phyloP scores from a whole-genome alignment of 2,329 filamentous ascomycete species.

The Beauveria sp. region DNA sequence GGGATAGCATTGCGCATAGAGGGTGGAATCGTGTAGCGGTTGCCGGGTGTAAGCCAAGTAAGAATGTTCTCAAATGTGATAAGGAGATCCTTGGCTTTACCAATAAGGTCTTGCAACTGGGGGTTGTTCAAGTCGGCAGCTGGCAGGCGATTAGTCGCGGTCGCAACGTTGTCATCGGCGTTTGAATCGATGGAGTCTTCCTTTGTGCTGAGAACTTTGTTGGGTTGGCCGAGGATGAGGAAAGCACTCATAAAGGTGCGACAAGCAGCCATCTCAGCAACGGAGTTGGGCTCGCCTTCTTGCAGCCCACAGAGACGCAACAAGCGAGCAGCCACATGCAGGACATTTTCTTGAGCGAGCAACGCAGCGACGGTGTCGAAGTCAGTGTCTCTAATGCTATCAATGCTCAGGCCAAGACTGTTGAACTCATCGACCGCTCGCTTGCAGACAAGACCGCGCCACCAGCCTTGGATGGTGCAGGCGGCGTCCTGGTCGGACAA shows the following conservation, averaged over 20 bases:
- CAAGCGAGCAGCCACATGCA: conserved; percentile 57
- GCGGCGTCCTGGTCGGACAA: conserved; percentile 57
- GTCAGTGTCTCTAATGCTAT: conserved; percentile 58
- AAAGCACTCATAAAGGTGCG: conserved; percentile 74
- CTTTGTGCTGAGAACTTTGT: conserved; percentile 69
- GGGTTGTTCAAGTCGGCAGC: conserved; percentile 46
- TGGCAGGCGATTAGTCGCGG: conserved; percentile 33
- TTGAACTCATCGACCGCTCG: conserved; percentile 58
- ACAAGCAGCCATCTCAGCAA: conserved; percentile 61
- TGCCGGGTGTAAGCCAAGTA: conserved; percentile 55
- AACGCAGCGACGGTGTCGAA: conserved; percentile 69
- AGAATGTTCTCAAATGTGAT: conserved; percentile 71
- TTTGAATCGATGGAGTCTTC: neutral
- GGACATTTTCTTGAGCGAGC: conserved; percentile 58
- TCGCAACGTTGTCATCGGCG: conserved; percentile 51
- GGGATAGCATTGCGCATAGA: conserved; percentile 55
- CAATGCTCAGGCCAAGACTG: conserved; percentile 60
- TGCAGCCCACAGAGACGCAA: conserved; percentile 63
- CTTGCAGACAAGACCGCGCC: conserved; percentile 52
- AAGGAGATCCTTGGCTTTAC: conserved; percentile 68
- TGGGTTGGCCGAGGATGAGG: conserved; percentile 71
- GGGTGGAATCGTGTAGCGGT: conserved; percentile 59
- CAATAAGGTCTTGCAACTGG: conserved; percentile 62
- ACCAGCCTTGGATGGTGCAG: conserved; percentile 60
- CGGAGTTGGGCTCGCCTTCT: conserved; percentile 55